Percentiles rank a stretch among this genome's conserved stretches.
These are phyloP conservation scores for Peltaster fructicola DNA, from an alignment of 2,329 filamentous ascomycete species.

Conservation along the genomic window DNA sequence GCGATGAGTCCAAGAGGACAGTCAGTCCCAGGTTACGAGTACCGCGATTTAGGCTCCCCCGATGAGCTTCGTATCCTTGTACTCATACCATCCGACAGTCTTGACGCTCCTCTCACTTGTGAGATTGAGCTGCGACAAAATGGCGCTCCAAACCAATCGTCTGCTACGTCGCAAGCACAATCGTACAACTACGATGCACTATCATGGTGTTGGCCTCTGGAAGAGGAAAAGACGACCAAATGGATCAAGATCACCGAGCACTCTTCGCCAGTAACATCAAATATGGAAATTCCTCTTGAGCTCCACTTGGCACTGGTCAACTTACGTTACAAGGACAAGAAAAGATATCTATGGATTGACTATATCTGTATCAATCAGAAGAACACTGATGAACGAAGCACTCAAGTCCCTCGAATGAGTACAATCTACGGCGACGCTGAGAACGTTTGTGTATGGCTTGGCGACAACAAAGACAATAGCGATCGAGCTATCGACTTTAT, in stretches of 20 bases:
- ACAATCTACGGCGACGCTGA: not conserved
- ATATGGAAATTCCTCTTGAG: not conserved
- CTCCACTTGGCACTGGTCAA: not conserved
- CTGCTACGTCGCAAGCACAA: too few relatives aligned
- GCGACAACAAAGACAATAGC: not conserved
- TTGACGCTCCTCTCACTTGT: too few relatives aligned
- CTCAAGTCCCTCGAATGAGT: not conserved
- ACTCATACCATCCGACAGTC: too few relatives aligned
- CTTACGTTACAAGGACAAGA: not conserved
- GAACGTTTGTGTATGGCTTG: conserved; percentile 1
- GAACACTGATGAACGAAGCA: not conserved
- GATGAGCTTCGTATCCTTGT: too few relatives aligned
- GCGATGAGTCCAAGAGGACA: too few relatives aligned
- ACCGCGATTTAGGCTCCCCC: too few relatives aligned
- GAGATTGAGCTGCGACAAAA: too few relatives aligned
- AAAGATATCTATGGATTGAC: not conserved
- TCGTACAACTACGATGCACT: not conserved
- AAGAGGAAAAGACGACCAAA: not conserved
- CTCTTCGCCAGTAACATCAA: too few relatives aligned
- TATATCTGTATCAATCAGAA: not conserved
- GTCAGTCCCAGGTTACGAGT: too few relatives aligned
- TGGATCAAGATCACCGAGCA: too few relatives aligned
- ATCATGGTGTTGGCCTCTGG: not conserved
- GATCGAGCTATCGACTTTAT: not conserved
- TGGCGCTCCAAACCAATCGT: too few relatives aligned